Base-by-base conservation (phyloP, 805 yeast genomes). In the Teunomyces lycoperdinae region DNA sequence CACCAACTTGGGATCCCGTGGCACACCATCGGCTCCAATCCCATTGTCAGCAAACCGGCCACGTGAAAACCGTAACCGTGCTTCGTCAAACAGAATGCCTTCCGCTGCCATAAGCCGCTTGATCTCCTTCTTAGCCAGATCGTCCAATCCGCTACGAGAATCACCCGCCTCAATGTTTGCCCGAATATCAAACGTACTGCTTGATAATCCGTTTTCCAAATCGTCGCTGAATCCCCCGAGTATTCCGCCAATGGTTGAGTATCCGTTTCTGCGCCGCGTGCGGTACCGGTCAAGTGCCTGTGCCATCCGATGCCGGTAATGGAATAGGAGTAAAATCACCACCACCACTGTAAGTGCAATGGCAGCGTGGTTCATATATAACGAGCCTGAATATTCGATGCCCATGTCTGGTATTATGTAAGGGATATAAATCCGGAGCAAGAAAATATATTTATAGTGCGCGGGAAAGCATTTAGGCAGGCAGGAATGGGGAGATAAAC, bases 51-150 rank as follows among this genome's bases (percentile, higher is more conserved):
- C 67, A 60, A 87, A 72, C 52, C 67, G 66, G 11, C 61, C 52
- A 44, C 68, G 71, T 4, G 80, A 76, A 58, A 77, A 83, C 46
- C 72, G 57, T 3, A 78, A 61, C 50, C 96, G 70, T 0, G 96
- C 95, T 36, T 80, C 80, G 61, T 87, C 95, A 60, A 87, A 87
- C 1, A 78, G 57, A 27, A 85, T 51, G 31, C 70, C 61, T 44
- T 76, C 66, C 5, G 61, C 58, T 5, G 70, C 59, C 94, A 87
- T 87, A 6, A 85, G 68, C 27, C 62, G 51, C 48, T 71, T 68
- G 2, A 87, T 79, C 46, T 68, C 75, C 13, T 57, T 56, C 61
- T 82, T 84, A 1, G 87, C 79, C 5, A 49, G 58, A 34, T 72
- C 80, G 59, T 80, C 82, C 31, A 87, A 68, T 0, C 94, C 94